Conservation (phyloP, 2,329 filamentous ascomycete species). For the Cordyceps cicadae region DNA sequence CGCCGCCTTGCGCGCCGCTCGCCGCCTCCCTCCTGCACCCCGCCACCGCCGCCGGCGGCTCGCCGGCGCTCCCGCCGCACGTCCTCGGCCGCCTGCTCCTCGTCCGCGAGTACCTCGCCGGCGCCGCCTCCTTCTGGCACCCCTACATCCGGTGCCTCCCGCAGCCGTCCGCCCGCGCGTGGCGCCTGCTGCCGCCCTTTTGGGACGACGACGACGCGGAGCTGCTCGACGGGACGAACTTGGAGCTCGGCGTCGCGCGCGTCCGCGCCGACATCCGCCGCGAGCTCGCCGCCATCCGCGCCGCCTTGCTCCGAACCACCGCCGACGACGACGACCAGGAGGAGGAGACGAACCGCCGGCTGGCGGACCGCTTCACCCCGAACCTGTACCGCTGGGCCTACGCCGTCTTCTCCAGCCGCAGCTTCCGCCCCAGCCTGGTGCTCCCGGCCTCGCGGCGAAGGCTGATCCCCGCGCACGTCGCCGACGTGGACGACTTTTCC, state of each 20-base stretch:
- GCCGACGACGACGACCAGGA: too few species aligned
- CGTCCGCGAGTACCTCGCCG: slow-evolving; percentile 56
- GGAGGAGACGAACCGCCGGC: slow-evolving; percentile 17
- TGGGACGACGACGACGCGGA: slow-evolving; percentile 54
- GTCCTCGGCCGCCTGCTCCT: slow-evolving; percentile 61
- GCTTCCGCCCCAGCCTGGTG: slow-evolving; percentile 57
- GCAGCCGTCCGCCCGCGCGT: slow-evolving; percentile 32
- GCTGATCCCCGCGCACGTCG: slow-evolving; percentile 36
- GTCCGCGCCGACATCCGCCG: slow-evolving; percentile 37
- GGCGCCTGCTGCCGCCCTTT: slow-evolving; percentile 26
- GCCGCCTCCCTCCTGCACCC: slow-evolving; percentile 43
- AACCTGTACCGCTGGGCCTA: slow-evolving; percentile 56
- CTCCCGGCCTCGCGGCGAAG: slow-evolving; percentile 67
- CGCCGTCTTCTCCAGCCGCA: slow-evolving; percentile 56
- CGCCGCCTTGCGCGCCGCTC: slow-evolving; percentile 48
- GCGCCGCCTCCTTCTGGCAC: slow-evolving; percentile 54
- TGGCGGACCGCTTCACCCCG: slow-evolving; percentile 32
- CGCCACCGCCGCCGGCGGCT: too few species aligned
- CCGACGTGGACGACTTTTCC: slow-evolving; percentile 53
- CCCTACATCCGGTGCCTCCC: slow-evolving; percentile 61
- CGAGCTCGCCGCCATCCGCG: slow-evolving; percentile 38
- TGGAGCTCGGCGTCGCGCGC: slow-evolving; percentile 40
- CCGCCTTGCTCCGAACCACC: slow-evolving; percentile 24
- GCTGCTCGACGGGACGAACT: slow-evolving; percentile 46
- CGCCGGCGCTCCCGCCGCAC: slow-evolving; percentile 47